These are phyloP conservation scores for Diaporthe ampelina DNA, from an alignment of 2,329 filamentous ascomycete species.

Conservation along the genomic window DNA sequence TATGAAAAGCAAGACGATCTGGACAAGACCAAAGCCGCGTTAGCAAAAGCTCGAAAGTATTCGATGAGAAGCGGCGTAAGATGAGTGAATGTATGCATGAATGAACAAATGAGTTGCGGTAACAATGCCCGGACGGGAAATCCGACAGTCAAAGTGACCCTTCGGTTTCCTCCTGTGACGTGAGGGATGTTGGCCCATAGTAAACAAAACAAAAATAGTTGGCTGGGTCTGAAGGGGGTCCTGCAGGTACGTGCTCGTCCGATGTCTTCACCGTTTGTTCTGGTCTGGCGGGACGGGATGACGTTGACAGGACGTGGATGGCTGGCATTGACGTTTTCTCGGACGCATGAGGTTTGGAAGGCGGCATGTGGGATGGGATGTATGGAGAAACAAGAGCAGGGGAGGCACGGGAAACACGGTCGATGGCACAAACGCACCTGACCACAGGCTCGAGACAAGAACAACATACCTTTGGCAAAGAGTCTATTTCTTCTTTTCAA, in stretches of 20 bases:
- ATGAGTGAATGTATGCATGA: not conserved
- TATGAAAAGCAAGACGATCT: conserved; percentile 36
- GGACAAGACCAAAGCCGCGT: not conserved
- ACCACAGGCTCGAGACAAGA: not conserved
- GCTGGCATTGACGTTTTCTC: conserved; percentile 8
- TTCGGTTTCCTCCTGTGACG: not conserved
- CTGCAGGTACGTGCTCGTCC: conserved; percentile 3
- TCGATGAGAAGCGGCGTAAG: not conserved
- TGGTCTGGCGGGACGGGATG: conserved; percentile 9
- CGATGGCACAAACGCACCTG: not conserved
- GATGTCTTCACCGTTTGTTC: conserved; percentile 14
- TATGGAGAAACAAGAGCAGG: conserved; percentile 31
- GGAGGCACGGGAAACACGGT: conserved; percentile 13
- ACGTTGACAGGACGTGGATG: conserved; percentile 28
- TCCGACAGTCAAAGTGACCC: not conserved
- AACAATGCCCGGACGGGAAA: not conserved
- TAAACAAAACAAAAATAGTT: conserved; percentile 22
- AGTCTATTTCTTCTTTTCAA: conserved; percentile 2
- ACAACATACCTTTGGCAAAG: conserved; percentile 34
- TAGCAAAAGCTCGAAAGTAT: conserved; percentile 17
- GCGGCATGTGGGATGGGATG: not conserved
- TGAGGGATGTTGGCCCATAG: conserved; percentile 17
- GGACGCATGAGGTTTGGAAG: not conserved
- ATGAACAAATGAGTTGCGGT: not conserved
- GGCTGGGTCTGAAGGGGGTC: not conserved